These are phyloP conservation scores for Stagonosporopsis tanaceti DNA, from an alignment of 2,329 filamentous ascomycete species.

Conservation along the genomic window DNA sequence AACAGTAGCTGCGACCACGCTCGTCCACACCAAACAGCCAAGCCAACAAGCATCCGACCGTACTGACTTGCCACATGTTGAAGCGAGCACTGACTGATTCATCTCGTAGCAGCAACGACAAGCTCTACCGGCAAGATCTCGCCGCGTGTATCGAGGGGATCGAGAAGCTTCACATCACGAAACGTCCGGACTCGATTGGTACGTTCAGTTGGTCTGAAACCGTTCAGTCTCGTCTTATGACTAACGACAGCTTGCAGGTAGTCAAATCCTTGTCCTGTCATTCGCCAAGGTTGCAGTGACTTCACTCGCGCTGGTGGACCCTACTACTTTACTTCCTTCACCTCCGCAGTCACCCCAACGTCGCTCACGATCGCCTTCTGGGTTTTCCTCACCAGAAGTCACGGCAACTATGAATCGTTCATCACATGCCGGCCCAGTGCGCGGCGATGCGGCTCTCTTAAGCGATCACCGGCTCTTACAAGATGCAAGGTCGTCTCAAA, in stretches of 20 bases:
- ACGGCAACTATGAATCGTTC: conserved; percentile 26
- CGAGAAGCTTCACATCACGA: conserved; percentile 21
- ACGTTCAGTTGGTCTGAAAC: not conserved
- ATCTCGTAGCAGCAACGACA: conserved; percentile 19
- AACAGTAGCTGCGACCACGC: not conserved
- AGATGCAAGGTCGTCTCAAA: conserved; percentile 3
- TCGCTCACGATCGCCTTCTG: not conserved
- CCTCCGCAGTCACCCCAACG: conserved; percentile 20
- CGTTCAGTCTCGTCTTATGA: conserved; percentile 2
- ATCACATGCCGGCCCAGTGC: conserved; percentile 13
- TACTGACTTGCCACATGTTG: conserved; percentile 19
- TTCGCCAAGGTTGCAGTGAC: conserved; percentile 3
- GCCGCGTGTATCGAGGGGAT: conserved; percentile 31
- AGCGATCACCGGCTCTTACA: not conserved
- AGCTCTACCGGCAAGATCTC: conserved; percentile 21
- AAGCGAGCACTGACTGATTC: not conserved
- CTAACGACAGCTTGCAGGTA: conserved; percentile 6
- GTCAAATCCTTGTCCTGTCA: not conserved
- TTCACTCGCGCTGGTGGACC: not conserved
- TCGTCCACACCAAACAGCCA: not conserved
- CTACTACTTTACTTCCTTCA: conserved; percentile 3
- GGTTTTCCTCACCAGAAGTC: not conserved
- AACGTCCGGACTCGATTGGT: conserved; percentile 2
- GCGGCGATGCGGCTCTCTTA: not conserved
- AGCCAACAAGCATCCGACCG: not conserved